Evolutionary conservation across 2,329 filamentous ascomycete species (phyloP), one percentile per base, ranked within the genome.

Genomic region (Cladosporium sphaerospermum): DNA sequence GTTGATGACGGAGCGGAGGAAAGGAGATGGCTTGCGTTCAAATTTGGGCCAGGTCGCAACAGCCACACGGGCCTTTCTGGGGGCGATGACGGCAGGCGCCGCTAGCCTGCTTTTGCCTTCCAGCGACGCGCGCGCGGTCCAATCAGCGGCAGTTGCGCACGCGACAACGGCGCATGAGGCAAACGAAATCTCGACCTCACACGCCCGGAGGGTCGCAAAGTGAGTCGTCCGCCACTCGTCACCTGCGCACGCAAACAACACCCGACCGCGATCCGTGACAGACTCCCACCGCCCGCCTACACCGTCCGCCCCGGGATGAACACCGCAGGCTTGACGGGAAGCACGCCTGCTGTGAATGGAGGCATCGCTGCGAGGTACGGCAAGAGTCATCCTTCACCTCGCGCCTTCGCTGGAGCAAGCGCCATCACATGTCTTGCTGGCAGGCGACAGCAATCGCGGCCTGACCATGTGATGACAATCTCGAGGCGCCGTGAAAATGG

Each of bases 1-100:
- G 62, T 61, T 62, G 59, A 59, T 54, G 54, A 55, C 49, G 56
- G 62, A 56, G 39, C 45, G 54, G 50, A 48, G 54, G 56, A 37
- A 51, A 50, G 37, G 39, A 50, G 40, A 51, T 51, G 48, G 55
- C 55, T 56, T 39, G 36, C 36, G 31, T 43, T 51, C 48, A 51
- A 51, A 51, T 51, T 51, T 44, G 48, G 48, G 48, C 48, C 48
- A 51, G 48, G 48, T 23, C 18, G 48, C 48, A 51, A 40, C 40
- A 16, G 11, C 40, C 40, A 31, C 16, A 11, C 31, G 32, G 16
- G 19, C 13, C 8, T 2, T 23, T 28, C 19, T 18, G 13, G 18
- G 28, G 10, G 33, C 49, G 45, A 43, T 54, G 58, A 53, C 50
- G 44, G 45, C 55, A 48, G 44, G 51, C 53, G 57, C 50, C 39